Base-by-base conservation (phyloP, 176 grass and related monocot species). In the Lolium perenne region DNA sequence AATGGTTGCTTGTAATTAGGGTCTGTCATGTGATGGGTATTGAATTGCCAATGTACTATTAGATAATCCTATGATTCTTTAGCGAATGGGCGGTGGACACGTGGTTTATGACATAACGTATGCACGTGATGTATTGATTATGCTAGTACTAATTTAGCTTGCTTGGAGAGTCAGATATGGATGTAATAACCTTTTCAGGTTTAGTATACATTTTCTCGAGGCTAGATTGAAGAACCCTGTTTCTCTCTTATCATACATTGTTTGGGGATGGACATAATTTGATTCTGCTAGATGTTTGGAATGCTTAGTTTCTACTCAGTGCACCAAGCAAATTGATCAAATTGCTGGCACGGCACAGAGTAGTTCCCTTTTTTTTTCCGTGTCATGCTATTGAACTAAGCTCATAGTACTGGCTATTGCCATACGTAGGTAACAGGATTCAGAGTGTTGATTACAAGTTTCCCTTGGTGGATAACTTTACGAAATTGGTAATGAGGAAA, bases 1-100 rank as follows among this genome's bases (percentile, higher is more conserved):
- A 86, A 73, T 80, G 10, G 38, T 48, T 78, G 46, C 26, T 40
- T 29, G 29, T 61, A 82, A 86, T 46, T 70, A 59, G 83, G 75
- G 5, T 51, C 49, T 67, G 5, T 76, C 49, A 41, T 67, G 6
- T 43, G 16, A 16, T 50, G 21, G 32, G 53, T 78, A 71, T 41
- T 64, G 17, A 72, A 78, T 47, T 13, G 21, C 16, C 55, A 47
- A 48, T 20, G 21, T 22, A 66, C 21, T 17, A 26, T 35, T 9
- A 32, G 12, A 25, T 49, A 50, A 59, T 77, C 38, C 21, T 45
- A 47, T 17, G 4, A 7, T 50, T 43, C 58, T 78, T 22, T 50
- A 40, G 40, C 21, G 43, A 69, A 82, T 77, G 46, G 32, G 62
- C 6, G 55, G 15, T 53, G 50, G 16, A 46, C 74, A 69, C n/a